These are phyloP conservation scores for Atkinsonella texensis DNA, from an alignment of 2,329 filamentous ascomycete species.

Conservation along the genomic window DNA sequence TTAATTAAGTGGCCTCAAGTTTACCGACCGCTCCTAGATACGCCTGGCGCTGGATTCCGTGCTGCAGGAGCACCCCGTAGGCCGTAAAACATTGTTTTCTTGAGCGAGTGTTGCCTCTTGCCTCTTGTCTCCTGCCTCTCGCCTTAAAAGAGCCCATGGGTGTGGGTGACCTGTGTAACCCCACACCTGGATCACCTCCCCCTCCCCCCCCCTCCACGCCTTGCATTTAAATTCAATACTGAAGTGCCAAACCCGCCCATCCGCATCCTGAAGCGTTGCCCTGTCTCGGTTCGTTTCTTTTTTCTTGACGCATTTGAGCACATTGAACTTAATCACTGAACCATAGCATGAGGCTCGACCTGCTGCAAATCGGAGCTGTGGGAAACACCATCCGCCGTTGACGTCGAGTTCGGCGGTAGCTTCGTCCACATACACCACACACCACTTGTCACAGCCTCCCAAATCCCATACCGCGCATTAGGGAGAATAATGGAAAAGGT, in stretches of 20 bases:
- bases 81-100: no score
- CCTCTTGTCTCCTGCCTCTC: no score
- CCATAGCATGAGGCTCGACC: conserved; percentile 2
- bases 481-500: conserved; percentile 2
- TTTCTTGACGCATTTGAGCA: neutral
- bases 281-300: neutral
- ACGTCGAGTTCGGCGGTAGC: neutral
- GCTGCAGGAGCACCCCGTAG: no score
- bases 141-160: no score
- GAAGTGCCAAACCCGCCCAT: neutral
- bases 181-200: neutral
- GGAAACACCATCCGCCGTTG: neutral
- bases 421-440: neutral
- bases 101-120: no score
- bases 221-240: neutral
- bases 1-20: no score
- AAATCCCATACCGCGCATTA: neutral
- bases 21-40: no score
- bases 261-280: neutral
- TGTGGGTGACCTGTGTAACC: no score
- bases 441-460: neutral
- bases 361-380: neutral
- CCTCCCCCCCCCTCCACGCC: neutral
- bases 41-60: no score
- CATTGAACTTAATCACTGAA: neutral